Evolutionary conservation across 495 filamentous ascomycete species (phyloP).

Genomic region (Daldinia vernicosa): DNA sequence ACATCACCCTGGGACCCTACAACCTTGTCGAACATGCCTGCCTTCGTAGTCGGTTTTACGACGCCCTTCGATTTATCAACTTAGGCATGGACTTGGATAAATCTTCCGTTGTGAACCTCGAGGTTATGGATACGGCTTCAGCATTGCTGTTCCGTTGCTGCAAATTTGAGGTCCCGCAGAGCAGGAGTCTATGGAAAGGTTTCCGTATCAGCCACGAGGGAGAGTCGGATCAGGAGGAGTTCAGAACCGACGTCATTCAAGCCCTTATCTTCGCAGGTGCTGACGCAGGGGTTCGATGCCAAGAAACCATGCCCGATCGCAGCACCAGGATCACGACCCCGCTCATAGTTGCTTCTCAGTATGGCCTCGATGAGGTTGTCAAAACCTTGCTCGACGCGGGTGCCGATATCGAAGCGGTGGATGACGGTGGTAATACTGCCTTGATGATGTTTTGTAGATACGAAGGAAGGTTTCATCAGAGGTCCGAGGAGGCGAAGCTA

Average conservation of each 20-base stretch:
- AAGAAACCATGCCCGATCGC: accelerated
- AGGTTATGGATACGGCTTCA: constrained; percentile 3
- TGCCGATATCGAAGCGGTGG: constrained; percentile 38
- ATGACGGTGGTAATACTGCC: constrained; percentile 47
- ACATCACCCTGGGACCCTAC: constrained; percentile 44
- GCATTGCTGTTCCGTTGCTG: constrained; percentile 47
- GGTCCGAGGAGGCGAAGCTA: constrained; percentile 7
- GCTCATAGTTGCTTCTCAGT: constrained; percentile 21
- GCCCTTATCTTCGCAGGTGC: constrained; percentile 27
- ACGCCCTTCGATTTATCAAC: constrained; percentile 45
- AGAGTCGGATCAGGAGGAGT: constrained; percentile 8
- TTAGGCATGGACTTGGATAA: constrained; percentile 45
- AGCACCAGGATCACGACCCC: constrained; percentile 14
- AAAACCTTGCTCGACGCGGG: constrained; percentile 36
- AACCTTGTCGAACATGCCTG: constrained; percentile 53
- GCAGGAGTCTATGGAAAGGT: too few species aligned
- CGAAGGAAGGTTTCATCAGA: constrained; percentile 29
- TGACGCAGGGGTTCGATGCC: constrained; percentile 22
- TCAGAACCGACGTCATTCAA: constrained; percentile 20
- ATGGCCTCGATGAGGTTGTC: constrained; percentile 36
- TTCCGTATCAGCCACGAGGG: background rate
- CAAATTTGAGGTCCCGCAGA: constrained; percentile 40
- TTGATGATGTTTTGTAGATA: constrained; percentile 39
- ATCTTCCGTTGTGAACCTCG: constrained; percentile 15
- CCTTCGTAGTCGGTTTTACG: constrained; percentile 44